These are phyloP conservation scores for Mycena citricolor DNA, from an alignment of 1,284 basidiomycete genomes.

Conservation along the genomic window DNA sequence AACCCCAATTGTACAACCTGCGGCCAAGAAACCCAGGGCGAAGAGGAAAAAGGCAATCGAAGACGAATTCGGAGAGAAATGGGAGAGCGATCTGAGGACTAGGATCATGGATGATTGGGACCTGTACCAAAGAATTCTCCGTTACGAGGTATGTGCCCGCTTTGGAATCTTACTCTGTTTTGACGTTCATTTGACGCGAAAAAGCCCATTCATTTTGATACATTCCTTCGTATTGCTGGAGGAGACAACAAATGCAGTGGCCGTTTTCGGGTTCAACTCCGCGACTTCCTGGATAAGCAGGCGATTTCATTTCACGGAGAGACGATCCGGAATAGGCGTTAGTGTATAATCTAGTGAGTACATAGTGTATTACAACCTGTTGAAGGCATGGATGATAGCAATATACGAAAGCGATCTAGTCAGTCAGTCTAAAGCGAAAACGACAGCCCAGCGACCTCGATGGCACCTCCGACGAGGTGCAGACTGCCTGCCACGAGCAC, in stretches of 20 bases:
- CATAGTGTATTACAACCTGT: conserved; percentile 28
- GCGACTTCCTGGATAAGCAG: conserved; percentile 58
- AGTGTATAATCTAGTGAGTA: conserved; percentile 14
- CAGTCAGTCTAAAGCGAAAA: conserved; percentile 47
- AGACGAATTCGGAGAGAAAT: conserved; percentile 36
- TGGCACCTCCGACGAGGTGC: conserved; percentile 92
- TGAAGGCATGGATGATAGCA: conserved; percentile 30
- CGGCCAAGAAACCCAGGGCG: conserved; percentile 10
- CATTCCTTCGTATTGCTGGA: conserved; percentile 43
- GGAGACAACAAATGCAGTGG: conserved; percentile 31
- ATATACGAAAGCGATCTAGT: conserved; percentile 5
- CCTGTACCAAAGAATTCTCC: conserved; percentile 55
- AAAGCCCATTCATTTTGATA: conserved; percentile 61
- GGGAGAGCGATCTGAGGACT: conserved; percentile 40
- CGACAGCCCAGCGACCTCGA: conserved; percentile 84
- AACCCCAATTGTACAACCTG: background rate
- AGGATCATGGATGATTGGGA: conserved; percentile 45
- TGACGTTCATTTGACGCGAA: background rate
- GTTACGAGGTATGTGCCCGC: conserved; percentile 55
- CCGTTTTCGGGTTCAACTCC: conserved; percentile 41
- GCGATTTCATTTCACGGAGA: conserved; percentile 31
- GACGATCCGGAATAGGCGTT: conserved; percentile 2
- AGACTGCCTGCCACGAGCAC: conserved; percentile 91
- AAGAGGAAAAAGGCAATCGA: conserved; percentile 22
- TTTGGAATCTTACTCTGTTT: conserved; percentile 8